Conservation (phyloP, 768 basidiomycete species). For the Kwoniella bestiolae region DNA sequence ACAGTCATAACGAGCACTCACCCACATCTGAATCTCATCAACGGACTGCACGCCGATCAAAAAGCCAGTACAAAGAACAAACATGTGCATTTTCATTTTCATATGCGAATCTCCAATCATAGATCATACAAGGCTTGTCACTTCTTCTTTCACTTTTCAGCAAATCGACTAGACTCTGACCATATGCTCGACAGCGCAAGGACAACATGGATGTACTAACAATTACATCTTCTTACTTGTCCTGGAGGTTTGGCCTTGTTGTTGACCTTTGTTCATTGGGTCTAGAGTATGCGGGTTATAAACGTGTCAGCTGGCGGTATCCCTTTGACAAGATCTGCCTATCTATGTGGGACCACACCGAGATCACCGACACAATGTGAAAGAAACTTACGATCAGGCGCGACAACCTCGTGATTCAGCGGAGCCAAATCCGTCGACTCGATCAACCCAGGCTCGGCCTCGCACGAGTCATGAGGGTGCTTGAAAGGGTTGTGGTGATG, state of each 20-base stretch:
- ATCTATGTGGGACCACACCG: neutral
- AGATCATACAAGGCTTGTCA: neutral
- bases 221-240: slow-evolving; percentile 5
- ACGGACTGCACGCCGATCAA: neutral
- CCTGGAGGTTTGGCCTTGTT: neutral
- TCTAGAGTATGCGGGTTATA: neutral
- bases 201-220: neutral
- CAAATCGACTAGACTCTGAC: too few species aligned
- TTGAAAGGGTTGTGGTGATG: slow-evolving; percentile 11
- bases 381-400: slow-evolving; percentile 33
- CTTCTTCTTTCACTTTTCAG: neutral
- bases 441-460: slow-evolving; percentile 35
- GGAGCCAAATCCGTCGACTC: slow-evolving; percentile 40
- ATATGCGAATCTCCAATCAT: neutral
- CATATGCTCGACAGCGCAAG: too few species aligned
- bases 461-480: slow-evolving; percentile 22
- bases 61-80: neutral
- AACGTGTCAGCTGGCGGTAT: neutral
- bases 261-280: neutral
- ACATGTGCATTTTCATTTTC: neutral
- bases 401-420: slow-evolving; percentile 34
- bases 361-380: neutral
- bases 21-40: too few species aligned
- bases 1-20: too few species aligned
- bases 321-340: neutral